A percentile compares a stretch with the other conserved stretches of the same genome.
Evolutionary conservation across 176 grass and related monocot species (phyloP).

Genomic region (Aegilops longissima): DNA sequence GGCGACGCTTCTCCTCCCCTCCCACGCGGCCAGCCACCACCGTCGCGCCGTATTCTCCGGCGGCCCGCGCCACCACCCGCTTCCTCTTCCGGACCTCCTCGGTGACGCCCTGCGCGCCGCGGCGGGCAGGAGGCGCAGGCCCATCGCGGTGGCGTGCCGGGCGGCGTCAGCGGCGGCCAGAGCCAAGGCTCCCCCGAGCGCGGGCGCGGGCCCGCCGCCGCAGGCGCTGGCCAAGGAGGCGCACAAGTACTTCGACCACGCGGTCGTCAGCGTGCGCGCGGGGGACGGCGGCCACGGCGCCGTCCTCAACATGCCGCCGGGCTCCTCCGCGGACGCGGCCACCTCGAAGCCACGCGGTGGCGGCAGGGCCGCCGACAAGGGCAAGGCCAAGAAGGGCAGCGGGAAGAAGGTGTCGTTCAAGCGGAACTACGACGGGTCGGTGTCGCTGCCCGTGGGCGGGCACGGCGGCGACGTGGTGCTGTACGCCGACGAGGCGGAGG

Average conservation of each 20-base stretch:
- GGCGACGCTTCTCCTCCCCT: slow-evolving; percentile 27
- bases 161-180: slow-evolving; percentile 23
- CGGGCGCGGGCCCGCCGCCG: not conserved
- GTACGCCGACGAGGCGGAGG: slow-evolving; percentile 70
- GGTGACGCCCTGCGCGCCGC: not conserved
- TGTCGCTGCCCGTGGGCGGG: slow-evolving; percentile 80
- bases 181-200: slow-evolving; percentile 34
- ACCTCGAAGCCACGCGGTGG: slow-evolving; percentile 37
- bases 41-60: not conserved
- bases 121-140: not conserved
- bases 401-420: slow-evolving; percentile 62
- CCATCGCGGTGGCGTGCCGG: slow-evolving; percentile 47
- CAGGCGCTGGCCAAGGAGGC: slow-evolving; percentile 64
- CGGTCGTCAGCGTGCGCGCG: slow-evolving; percentile 60
- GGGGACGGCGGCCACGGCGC: slow-evolving; percentile 91
- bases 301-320: slow-evolving; percentile 64
- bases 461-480: slow-evolving; percentile 87
- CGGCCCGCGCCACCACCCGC: not conserved
- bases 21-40: not conserved
- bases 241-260: slow-evolving; percentile 97
- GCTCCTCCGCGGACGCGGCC: slow-evolving; percentile 16
- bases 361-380: slow-evolving; percentile 44
- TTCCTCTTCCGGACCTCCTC: not conserved
- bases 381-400: slow-evolving; percentile 34
- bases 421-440: slow-evolving; percentile 87